phyloP scores from a whole-genome alignment of 257 asterid genomes.

The Craterostigma plantagineum region DNA sequence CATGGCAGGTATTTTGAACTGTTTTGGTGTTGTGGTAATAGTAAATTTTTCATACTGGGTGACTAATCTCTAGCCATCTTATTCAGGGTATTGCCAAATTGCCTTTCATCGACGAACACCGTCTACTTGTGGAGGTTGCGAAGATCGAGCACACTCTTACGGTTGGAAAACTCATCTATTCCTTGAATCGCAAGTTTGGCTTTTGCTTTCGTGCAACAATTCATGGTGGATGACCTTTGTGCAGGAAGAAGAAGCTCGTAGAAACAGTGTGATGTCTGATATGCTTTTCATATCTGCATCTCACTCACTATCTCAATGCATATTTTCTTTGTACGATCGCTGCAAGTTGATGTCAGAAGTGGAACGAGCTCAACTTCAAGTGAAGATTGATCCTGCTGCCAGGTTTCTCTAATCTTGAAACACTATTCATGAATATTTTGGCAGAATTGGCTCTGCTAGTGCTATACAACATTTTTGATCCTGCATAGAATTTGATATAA shows the following conservation, averaged over 20 bases:
- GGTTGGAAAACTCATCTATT: no score
- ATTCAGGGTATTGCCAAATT: constrained; percentile 80
- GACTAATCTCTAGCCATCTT: neutral
- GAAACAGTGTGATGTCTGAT: constrained; percentile 77
- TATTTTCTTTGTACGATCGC: constrained; percentile 74
- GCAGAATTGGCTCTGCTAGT: neutral
- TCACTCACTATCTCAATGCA: constrained; percentile 79
- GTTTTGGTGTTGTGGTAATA: no score
- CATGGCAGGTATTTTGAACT: constrained; percentile 57
- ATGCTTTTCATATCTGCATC: constrained; percentile 77
- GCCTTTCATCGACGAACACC: constrained; percentile 86
- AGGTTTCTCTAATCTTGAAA: constrained; percentile 41
- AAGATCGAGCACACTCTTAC: constrained; percentile 80
- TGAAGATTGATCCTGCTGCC: constrained; percentile 63
- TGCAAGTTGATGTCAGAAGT: constrained; percentile 54
- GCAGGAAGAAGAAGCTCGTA: constrained; percentile 82
- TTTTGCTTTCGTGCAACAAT: no score
- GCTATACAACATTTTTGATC: neutral
- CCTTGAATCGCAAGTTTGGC: no score
- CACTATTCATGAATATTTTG: neutral
- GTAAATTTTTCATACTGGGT: no score
- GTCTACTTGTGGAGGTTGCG: constrained; percentile 81
- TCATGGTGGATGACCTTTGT: no score
- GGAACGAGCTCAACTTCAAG: constrained; percentile 43
- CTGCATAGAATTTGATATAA: no score